Evolutionary conservation across 2,329 filamentous ascomycete genomes (phyloP).

Genomic region (Plectosphaerella plurivora): DNA sequence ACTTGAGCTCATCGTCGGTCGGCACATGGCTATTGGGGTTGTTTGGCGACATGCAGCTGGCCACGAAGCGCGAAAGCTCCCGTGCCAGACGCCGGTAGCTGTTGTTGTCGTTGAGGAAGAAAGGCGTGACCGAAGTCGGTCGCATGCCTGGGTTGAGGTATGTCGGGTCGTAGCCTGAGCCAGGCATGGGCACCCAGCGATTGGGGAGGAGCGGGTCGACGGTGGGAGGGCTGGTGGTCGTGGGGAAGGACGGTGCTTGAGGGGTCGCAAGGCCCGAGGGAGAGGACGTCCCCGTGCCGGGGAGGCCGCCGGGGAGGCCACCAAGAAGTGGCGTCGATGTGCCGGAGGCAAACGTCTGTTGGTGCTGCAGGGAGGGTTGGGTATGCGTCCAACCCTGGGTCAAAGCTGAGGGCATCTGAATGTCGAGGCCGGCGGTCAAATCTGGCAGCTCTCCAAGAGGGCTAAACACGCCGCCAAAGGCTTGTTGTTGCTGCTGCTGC

Average conservation of each 20-base stretch:
- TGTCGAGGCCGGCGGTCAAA: no score
- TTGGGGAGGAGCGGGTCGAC: neutral
- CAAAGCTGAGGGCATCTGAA: no score
- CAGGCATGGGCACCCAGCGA: neutral
- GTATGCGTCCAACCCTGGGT: no score
- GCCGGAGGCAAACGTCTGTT: neutral
- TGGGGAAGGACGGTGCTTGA: neutral
- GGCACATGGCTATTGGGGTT: conserved; percentile 23
- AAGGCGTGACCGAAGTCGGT: neutral
- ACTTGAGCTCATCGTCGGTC: conserved; percentile 28
- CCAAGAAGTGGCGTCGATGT: neutral
- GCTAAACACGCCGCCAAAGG: no score
- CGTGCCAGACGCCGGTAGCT: conserved; percentile 17
- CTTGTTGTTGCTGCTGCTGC: no score
- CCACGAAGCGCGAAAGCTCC: conserved; percentile 17
- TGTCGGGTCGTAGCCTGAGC: neutral
- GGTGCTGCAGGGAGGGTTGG: no score
- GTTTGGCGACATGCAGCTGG: conserved; percentile 22
- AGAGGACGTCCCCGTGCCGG: neutral
- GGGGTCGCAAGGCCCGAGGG: neutral
- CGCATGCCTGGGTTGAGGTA: neutral
- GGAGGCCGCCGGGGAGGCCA: neutral
- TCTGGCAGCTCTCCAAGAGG: no score
- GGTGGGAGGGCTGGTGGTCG: neutral
- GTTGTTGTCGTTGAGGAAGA: conserved; percentile 18